Base-by-base conservation (phyloP, 768 basidiomycete genomes). In the Russula virescens region DNA sequence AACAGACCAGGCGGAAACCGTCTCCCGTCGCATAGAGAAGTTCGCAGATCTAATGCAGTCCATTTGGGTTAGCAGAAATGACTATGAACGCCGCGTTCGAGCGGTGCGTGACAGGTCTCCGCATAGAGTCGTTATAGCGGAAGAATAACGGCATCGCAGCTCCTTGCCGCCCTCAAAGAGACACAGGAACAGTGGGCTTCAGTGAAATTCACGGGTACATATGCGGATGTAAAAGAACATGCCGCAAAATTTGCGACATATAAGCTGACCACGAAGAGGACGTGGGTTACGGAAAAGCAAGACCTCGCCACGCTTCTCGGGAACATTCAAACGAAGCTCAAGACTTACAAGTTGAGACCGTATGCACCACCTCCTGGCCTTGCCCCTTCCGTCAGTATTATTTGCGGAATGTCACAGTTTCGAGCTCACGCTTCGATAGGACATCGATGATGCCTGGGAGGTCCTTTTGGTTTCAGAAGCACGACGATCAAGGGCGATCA, bases 31-130 rank as follows among this genome's bases (percentile, higher is more conserved):
- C 11, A 91, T 98, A 0, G 93, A 93, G 73, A 96, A 96, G 71
- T 98, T 98, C 70, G 94, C 93, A 0, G 93, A 97, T 67, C 82
- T 96, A 57, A 93, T 97, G 89, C 91, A 90, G 69, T 91, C 89
- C 3, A 87, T 94, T 11, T 94, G 94, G 93, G 71, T 85, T 2
- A 86, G 85, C 53, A 81, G 83, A 66, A 95, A 94, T 69, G 95
- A 98, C 72, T 99, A 98, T 70, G 95, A 98, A 71, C 83, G 88
- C 21, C 89, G 96, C 38, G 86, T 88, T 55, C 80, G 82, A 53
- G 77, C 83, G 45, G 91, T 93, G 69, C 45, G 81, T 73, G 13
- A 53, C 58, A 28, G 16, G 26, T 21, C 63, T 35, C 53, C 31
- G 21, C 25, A 19, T 3, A 4, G 25, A 55, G 10, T 35, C 28